phyloP scores from a whole-genome alignment of 108 stramenopile species.

The Cyclotella choctawhatcheeana region DNA sequence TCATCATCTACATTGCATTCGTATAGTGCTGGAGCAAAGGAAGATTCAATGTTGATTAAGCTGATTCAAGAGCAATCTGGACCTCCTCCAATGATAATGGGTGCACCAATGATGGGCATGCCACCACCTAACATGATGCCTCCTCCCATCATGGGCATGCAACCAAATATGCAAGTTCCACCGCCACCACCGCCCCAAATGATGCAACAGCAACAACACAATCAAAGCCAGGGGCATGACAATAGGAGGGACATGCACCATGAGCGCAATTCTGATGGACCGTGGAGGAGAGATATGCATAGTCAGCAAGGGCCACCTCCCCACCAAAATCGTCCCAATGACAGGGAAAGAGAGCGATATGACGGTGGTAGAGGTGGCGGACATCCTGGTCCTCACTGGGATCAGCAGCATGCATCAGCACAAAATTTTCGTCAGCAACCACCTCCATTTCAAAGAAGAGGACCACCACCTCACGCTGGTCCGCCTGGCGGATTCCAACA shows the following conservation, averaged over 20 bases:
- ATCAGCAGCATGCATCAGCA: conserved; percentile 9
- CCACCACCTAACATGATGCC: conserved; percentile 21
- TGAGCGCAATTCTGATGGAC: background rate
- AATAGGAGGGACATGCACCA: background rate
- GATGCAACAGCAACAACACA: conserved; percentile 1
- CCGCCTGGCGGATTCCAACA: conserved; percentile 3
- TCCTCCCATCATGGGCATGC: conserved; percentile 26
- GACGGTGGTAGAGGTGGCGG: background rate
- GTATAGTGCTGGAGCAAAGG: conserved; percentile 64
- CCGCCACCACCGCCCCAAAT: conserved; percentile 24
- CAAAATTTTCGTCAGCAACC: conserved; percentile 15
- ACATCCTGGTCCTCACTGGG: conserved; percentile 10
- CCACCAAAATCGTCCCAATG: background rate
- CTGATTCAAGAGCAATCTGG: conserved; percentile 79
- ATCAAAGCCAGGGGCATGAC: too few species aligned
- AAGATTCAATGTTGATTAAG: conserved; percentile 69
- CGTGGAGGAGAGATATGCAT: conserved; percentile 6
- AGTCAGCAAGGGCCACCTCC: conserved; percentile 4
- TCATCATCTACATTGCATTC: background rate
- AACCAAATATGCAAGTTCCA: conserved; percentile 12
- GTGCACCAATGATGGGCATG: conserved; percentile 9
- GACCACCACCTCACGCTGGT: conserved; percentile 11
- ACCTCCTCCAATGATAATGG: conserved; percentile 19
- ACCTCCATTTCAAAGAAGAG: conserved; percentile 13
- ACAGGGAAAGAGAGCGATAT: conserved; percentile 7